Percentiles rank a stretch among this genome's conserved stretches.
Conservation (phyloP, 805 yeast species). For the Kurtzmaniella cleridarum region DNA sequence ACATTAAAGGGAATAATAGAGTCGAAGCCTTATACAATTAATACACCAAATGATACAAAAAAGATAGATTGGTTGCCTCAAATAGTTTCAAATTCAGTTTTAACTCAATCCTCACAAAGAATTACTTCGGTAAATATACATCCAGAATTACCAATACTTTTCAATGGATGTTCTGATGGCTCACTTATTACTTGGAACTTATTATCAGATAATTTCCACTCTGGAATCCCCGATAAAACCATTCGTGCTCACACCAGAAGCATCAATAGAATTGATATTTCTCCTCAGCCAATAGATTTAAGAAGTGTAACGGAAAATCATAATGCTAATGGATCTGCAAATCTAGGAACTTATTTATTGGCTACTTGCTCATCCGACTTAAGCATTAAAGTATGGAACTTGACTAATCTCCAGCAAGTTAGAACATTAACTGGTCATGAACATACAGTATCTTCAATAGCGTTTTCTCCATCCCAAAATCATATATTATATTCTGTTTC, state of each 20-base stretch:
- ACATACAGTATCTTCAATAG: slow-evolving; percentile 68
- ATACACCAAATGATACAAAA: slow-evolving; percentile 7
- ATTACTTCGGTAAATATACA: slow-evolving; percentile 66
- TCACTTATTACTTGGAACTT: slow-evolving; percentile 66
- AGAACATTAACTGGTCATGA: slow-evolving; percentile 80
- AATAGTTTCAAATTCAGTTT: slow-evolving; percentile 35
- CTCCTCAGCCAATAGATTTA: slow-evolving; percentile 33
- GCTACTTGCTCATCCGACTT: slow-evolving; percentile 52
- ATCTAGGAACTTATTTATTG: slow-evolving; percentile 30
- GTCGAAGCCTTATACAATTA: slow-evolving; percentile 9
- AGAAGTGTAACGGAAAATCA: slow-evolving; percentile 10
- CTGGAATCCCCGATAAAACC: slow-evolving; percentile 54
- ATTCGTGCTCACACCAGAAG: slow-evolving; percentile 73
- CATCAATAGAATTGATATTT: slow-evolving; percentile 55
- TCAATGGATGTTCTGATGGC: slow-evolving; percentile 70
- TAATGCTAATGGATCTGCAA: slow-evolving; percentile 35
- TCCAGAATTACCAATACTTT: slow-evolving; percentile 62
- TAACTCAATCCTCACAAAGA: slow-evolving; percentile 51
- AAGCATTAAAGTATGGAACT: slow-evolving; percentile 68
- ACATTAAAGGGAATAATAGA: slow-evolving; percentile 45
- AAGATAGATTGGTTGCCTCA: slow-evolving; percentile 62
- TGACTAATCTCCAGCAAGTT: slow-evolving; percentile 43
- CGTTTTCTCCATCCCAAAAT: slow-evolving; percentile 44
- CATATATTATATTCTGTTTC: slow-evolving; percentile 54
- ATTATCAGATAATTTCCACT: slow-evolving; percentile 36